phyloP scores from a whole-genome alignment of 768 basidiomycete genomes.

The Termitomyces bulborhizus region DNA sequence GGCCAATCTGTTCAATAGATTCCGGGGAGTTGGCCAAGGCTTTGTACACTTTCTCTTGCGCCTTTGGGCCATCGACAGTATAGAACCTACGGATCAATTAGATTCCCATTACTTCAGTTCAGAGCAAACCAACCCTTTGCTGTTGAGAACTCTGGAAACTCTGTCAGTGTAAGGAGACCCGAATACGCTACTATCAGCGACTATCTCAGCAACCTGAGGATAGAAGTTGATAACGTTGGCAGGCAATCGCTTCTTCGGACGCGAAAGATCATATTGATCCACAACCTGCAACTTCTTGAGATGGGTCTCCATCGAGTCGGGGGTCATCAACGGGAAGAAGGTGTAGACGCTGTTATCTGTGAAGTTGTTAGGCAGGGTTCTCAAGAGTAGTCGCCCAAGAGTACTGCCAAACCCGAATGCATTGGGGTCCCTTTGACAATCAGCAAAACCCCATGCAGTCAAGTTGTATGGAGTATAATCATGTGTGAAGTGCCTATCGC shows the following conservation, averaged over 20 bases:
- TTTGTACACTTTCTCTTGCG: slow-evolving; percentile 39
- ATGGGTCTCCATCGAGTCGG: slow-evolving; percentile 55
- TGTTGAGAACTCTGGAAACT: slow-evolving; percentile 47
- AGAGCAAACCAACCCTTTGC: slow-evolving; percentile 42
- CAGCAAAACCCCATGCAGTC: slow-evolving; percentile 80
- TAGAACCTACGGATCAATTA: slow-evolving; percentile 47
- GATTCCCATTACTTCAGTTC: slow-evolving; percentile 3
- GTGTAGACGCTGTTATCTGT: slow-evolving; percentile 67
- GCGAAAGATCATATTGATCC: slow-evolving; percentile 48
- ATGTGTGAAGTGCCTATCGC: slow-evolving; percentile 76
- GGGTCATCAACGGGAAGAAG: slow-evolving; percentile 88
- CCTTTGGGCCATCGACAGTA: slow-evolving; percentile 46
- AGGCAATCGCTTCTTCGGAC: slow-evolving; percentile 31
- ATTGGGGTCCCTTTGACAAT: slow-evolving; percentile 68
- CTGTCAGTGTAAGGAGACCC: slow-evolving; percentile 40
- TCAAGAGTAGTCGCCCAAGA: slow-evolving; percentile 67
- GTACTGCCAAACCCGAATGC: slow-evolving; percentile 75
- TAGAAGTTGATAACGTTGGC: slow-evolving; percentile 37
- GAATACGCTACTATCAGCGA: slow-evolving; percentile 42
- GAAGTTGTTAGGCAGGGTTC: slow-evolving; percentile 67
- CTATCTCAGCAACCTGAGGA: slow-evolving; percentile 44
- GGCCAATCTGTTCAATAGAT: slow-evolving; percentile 40
- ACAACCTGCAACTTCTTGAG: slow-evolving; percentile 49
- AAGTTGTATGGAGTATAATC: slow-evolving; percentile 79
- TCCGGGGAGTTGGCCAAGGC: slow-evolving; percentile 44